Evolutionary conservation across 371 early-diverging fungal species (phyloP), one percentile per base, ranked within the genome.

Genomic region (Rhizopus sp.): DNA sequence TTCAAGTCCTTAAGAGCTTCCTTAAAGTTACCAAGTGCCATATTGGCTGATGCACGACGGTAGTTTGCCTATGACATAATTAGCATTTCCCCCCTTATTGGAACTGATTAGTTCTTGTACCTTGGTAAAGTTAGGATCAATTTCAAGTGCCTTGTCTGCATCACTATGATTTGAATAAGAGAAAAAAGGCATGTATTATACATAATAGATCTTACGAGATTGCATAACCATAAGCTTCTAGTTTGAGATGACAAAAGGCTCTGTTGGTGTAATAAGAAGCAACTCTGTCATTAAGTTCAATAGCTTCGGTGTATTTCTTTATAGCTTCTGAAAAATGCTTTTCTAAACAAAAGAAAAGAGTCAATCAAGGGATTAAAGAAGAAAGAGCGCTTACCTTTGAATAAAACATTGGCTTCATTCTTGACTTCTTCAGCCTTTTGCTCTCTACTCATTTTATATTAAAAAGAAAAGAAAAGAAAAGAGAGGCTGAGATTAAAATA

Each of bases 251-350:
- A 41, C 94, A 93, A 60, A 96, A 89, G 4, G 96, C 93, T 31
- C 99, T 85, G 71, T 98, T 98, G 32, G 94, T 83, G 62, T 92
- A 96, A 72, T 89, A 95, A 16, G 90, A 88, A 5, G 95, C 87
- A 0, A 91, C 90, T 15, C 81, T 81, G 13, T 94, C 90, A 68
- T 96, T 88, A 23, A 87, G 63, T 40, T 88, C 78, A 50, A 96
- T 93, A 8, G 94, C 94, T 59, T 85, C 82, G 7, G 88, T 86
- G 70, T 96, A 96, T 61, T 87, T 83, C 45, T 88, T 88, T 35
- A 93, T 87, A 30, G 98, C 97, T 50, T 87, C 85, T 2, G 88
- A 74, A 66, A 86, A 97, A 50, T 89, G 86, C 53, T 89, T 89
- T 50, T 72, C 64, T 63, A 15, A 15, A 40, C 30, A 39, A 47